Evolutionary conservation across 2,329 filamentous ascomycete species (phyloP).

Genomic region (Paracamarosporium sp.): DNA sequence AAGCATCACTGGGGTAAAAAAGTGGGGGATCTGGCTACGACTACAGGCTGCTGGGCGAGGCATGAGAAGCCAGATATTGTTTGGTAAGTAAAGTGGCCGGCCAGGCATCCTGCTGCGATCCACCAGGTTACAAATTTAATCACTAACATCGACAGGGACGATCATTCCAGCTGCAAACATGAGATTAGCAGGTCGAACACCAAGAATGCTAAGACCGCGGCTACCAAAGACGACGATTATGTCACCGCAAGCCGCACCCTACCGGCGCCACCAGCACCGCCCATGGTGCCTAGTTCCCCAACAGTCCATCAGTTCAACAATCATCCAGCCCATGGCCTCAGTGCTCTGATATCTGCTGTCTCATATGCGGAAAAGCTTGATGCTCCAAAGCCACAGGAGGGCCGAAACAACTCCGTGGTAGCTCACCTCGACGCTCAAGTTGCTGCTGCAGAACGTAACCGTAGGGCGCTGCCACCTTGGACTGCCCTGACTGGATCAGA

Average conservation of each 20-base stretch:
- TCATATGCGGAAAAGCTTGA: conserved; percentile 32
- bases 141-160: conserved; percentile 23
- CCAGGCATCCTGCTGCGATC: not conserved
- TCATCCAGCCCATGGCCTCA: conserved; percentile 16
- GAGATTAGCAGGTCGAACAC: not conserved
- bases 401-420: conserved; percentile 29
- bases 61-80: conserved; percentile 33
- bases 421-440: conserved; percentile 29
- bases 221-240: not conserved
- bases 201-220: not conserved
- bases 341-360: conserved; percentile 31
- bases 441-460: conserved; percentile 17
- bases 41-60: conserved; percentile 41
- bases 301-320: not conserved
- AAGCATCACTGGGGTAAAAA: conserved; percentile 44
- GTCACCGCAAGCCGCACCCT: not conserved
- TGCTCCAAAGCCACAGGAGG: conserved; percentile 26
- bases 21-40: conserved; percentile 27
- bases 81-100: conserved; percentile 22
- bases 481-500: not conserved
- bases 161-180: conserved; percentile 35
- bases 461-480: conserved; percentile 11
- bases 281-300: conserved; percentile 13
- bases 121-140: not conserved
- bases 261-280: conserved; percentile 15